phyloP scores from a whole-genome alignment of 73 alveolate genomes.

The Paramecium caudatum region DNA sequence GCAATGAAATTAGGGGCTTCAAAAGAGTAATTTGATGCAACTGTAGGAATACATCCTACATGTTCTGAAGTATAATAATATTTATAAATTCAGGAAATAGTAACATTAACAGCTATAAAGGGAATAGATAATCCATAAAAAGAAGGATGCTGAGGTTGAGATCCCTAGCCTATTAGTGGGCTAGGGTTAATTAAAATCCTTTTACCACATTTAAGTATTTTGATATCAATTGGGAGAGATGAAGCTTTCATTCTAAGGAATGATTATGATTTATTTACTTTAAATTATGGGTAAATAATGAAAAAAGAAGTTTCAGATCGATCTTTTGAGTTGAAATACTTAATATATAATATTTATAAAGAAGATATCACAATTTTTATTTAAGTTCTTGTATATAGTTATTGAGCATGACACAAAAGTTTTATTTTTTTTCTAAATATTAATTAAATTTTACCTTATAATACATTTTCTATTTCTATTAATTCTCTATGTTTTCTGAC shows the following conservation, averaged over 20 bases:
- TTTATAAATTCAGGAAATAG: constrained; percentile 41
- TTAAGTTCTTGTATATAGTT: constrained; percentile 36
- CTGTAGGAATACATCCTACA: constrained; percentile 99
- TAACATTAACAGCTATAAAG: constrained; percentile 50
- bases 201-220: too few species aligned
- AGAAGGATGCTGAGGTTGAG: constrained; percentile 79
- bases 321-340: neutral
- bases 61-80: constrained; percentile 92
- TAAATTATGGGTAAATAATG: too few species aligned
- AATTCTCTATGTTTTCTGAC: neutral
- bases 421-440: neutral
- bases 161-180: constrained; percentile 68
- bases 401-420: neutral
- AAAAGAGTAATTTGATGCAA: constrained; percentile 89
- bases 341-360: neutral
- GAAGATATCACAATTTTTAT: constrained; percentile 9
- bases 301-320: too few species aligned
- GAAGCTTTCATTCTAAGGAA: too few species aligned
- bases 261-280: too few species aligned
- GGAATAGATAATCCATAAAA: constrained; percentile 73
- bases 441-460: neutral
- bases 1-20: constrained; percentile 98
- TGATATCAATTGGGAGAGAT: too few species aligned
- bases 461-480: neutral
- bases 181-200: too few species aligned